A percentile compares a stretch with the other conserved stretches of the same genome.
These are phyloP conservation scores for Calonectria pseudoreteaudii DNA, from an alignment of 2,329 filamentous ascomycete species.

Conservation along the genomic window DNA sequence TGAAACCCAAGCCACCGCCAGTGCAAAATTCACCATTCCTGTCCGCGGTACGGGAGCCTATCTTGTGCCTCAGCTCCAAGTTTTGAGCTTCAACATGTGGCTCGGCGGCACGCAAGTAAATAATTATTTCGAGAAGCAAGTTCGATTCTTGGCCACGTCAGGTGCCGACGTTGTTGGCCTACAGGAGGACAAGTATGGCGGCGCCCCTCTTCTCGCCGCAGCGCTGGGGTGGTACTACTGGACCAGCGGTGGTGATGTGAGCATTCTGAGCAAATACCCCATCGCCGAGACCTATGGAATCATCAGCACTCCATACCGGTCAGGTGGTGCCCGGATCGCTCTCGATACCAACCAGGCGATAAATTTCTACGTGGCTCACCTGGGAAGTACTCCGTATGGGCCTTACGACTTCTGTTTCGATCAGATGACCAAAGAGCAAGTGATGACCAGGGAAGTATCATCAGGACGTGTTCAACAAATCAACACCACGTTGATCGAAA, in stretches of 20 bases:
- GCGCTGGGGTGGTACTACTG: constrained; percentile 55
- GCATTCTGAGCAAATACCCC: constrained; percentile 54
- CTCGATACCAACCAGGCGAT: constrained; percentile 48
- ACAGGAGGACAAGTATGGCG: constrained; percentile 49
- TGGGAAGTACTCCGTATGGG: constrained; percentile 54
- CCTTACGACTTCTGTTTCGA: constrained; percentile 58
- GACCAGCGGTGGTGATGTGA: constrained; percentile 47
- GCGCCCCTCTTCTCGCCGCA: constrained; percentile 48
- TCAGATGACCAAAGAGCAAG: constrained; percentile 46
- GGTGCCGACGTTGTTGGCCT: constrained; percentile 52
- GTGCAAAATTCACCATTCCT: constrained; percentile 48
- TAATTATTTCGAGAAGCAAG: constrained; percentile 53
- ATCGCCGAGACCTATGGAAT: constrained; percentile 47
- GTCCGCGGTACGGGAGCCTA: constrained; percentile 39
- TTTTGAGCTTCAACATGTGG: constrained; percentile 57
- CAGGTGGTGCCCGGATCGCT: constrained; percentile 48
- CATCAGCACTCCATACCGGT: constrained; percentile 33
- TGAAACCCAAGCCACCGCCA: constrained; percentile 40
- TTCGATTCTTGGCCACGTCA: constrained; percentile 47
- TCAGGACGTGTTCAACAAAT: constrained; percentile 55
- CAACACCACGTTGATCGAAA: constrained; percentile 47
- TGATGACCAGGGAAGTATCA: constrained; percentile 48
- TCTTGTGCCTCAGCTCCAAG: constrained; percentile 49
- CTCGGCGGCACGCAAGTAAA: constrained; percentile 50
- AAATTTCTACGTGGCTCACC: constrained; percentile 52